Base-by-base conservation (phyloP, 371 early-diverging fungal species). In the Saksenaea vasiformis region DNA sequence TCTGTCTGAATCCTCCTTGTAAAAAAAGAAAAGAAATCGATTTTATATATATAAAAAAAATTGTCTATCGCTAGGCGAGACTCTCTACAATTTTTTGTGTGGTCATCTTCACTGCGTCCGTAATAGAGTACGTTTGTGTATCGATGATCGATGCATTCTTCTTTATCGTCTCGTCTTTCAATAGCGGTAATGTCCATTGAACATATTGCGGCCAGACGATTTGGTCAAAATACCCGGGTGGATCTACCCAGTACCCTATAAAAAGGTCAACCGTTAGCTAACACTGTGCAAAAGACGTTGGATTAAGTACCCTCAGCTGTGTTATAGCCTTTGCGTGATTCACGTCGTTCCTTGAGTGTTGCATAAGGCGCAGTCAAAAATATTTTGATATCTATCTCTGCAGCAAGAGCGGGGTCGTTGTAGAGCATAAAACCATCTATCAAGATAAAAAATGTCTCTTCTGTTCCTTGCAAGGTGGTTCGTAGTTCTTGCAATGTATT, bases 341-440 rank as follows among this genome's bases (percentile, higher is more conserved):
- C 87, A 28, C 96, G 72, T 24, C 96, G 80, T 11, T 69, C 37
- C 64, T 89, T 87, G 41, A 95, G 67, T 7, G 85, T 84, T 4
- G 78, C 77, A 62, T 84, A 86, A 1, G 80, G 72, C 0, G 91
- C 88, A 19, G 79, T 81, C 8, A 92, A 62, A 56, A 89, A 89
- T 31, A 93, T 59, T 24, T 85, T 82, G n/a, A 80, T 67, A 56
- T 93, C 90, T 1, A 70, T 22, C 1, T 78, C 71, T 0, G 73
- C 63, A 5, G 80, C 66, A 1, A 90, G 64, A 14, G 64, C 67
- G 3, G 66, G 62, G 54, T 83, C 69, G 56, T 72, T 73, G 63
- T 76, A 93, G 35, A 94, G 83, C 62, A 95, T 77, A 62, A 95
- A 93, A 24, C 96, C 96, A 68, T 95, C 96, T 2, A 93, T 86